Base-by-base conservation (phyloP, 2,329 filamentous ascomycete genomes). In the Westerdykella ornata region DNA sequence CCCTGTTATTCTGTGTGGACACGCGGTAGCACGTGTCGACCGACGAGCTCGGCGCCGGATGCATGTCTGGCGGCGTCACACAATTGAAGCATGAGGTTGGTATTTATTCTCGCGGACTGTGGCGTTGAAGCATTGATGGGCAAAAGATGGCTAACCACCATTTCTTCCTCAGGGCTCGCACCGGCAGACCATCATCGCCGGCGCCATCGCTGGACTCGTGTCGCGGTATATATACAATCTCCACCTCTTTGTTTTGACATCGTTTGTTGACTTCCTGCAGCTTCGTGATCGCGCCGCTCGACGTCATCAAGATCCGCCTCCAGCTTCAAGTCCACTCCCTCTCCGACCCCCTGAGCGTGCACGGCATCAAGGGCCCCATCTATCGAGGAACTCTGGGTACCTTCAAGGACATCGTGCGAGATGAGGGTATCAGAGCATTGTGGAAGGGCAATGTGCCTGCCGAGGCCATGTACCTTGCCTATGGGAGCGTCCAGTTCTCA, bases 381-480 rank as follows among this genome's bases (percentile, higher is more conserved):
- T 86, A 90, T 70, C 87, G 83, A 60, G 88, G 88, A 53, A 88
- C 87, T 1, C 56, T 88, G 31, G 75, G 77, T 9, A 94, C 88
- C 1, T 72, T 94, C 61, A 77, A 76, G 43, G 77, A 83, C 46
- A 97, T 97, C 57, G 65, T 90, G 38, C 72, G 71, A 19, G 74
- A 88, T 57, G 92, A 98, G 65, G 92, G 92, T 32, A 62, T 97
- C 52, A 83, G 84, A 3, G 79, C 81, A 20, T 77, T 98, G 50
- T 98, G 92, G 92, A 97, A 97, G 73, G 92, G 92, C 63, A 98
- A 98, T 63, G 81, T 98, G 44, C 89, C 92, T 30, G 92, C 92
- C 38, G 92, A 97, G 74, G 70, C 92, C 48, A 81, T 98, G 70
- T 98, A 98, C 70, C 76, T 98, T 51, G 83, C 81, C 65, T 98